Conservation (phyloP, 805 yeast genomes). For the Saccharomycopsis sp. region DNA sequence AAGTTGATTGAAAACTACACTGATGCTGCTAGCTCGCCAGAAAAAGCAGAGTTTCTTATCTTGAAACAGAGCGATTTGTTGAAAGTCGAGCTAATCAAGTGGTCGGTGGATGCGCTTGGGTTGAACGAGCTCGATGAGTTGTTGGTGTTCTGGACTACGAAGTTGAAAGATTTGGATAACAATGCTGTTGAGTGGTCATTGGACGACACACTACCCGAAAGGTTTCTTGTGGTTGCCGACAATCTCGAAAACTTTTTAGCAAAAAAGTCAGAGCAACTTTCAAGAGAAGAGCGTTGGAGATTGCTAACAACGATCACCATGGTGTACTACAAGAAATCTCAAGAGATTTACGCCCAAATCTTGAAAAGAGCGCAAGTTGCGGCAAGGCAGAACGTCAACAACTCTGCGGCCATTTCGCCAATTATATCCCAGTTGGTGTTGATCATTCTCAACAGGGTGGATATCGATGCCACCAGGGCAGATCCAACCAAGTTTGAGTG, state of each 20-base stretch:
- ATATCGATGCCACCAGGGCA: constrained; percentile 14
- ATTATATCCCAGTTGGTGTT: constrained; percentile 11
- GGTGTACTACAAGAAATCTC: constrained; percentile 19
- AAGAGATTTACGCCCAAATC: constrained; percentile 1
- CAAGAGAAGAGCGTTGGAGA: constrained; percentile 9
- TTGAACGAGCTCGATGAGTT: constrained; percentile 1
- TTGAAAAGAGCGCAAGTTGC: constrained; percentile 10
- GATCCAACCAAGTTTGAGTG: not conserved
- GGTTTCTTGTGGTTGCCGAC: constrained; percentile 17
- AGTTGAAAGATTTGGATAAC: not conserved
- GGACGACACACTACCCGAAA: constrained; percentile 10
- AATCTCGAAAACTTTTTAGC: constrained; percentile 18
- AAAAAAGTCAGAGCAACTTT: not conserved
- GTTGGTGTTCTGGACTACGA: constrained; percentile 4
- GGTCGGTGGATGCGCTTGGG: constrained; percentile 8
- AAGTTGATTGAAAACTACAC: no score
- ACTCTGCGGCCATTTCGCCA: constrained; percentile 12
- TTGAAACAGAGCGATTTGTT: constrained; percentile 6
- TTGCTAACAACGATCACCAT: constrained; percentile 6
- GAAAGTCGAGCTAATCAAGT: constrained; percentile 11
- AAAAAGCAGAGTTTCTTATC: not conserved
- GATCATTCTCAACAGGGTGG: constrained; percentile 13
- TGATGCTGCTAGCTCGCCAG: not conserved
- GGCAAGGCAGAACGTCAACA: constrained; percentile 12
- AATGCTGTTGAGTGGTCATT: not conserved